Conservation (phyloP, 768 basidiomycete species). For the Suillus lakei region DNA sequence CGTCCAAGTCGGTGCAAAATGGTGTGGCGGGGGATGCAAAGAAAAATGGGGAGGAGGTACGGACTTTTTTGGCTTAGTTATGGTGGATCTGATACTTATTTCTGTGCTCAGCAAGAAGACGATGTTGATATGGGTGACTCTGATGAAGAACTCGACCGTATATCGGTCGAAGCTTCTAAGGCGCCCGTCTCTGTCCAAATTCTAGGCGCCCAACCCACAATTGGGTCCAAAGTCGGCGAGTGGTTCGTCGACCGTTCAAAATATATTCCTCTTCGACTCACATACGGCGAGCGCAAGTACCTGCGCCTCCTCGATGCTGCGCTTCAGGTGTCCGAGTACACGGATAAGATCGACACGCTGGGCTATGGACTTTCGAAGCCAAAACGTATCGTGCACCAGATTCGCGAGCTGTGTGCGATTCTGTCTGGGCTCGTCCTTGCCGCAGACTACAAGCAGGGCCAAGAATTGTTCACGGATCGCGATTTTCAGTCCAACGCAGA, state of each 20-base stretch:
- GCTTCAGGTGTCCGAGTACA: constrained; percentile 84
- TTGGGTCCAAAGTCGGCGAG: constrained; percentile 71
- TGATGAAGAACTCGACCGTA: constrained; percentile 45
- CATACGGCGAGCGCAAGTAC: constrained; percentile 77
- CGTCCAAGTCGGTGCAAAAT: constrained; percentile 17
- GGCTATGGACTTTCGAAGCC: constrained; percentile 80
- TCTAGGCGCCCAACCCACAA: constrained; percentile 59
- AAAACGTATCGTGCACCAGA: constrained; percentile 87
- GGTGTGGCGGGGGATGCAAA: constrained; percentile 15
- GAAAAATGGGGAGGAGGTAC: constrained; percentile 26
- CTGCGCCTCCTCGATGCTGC: constrained; percentile 87
- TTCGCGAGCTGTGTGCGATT: constrained; percentile 86
- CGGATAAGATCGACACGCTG: constrained; percentile 87
- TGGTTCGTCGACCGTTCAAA: constrained; percentile 86
- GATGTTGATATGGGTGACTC: constrained; percentile 43
- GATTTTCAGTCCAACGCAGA: constrained; percentile 81
- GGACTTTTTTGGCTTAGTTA: not conserved
- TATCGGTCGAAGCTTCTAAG: constrained; percentile 30
- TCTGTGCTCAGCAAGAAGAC: constrained; percentile 25
- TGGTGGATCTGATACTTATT: constrained; percentile 13
- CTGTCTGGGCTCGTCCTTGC: constrained; percentile 83
- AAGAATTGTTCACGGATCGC: constrained; percentile 80
- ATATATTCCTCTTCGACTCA: constrained; percentile 80
- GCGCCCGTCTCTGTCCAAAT: constrained; percentile 33
- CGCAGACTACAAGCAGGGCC: constrained; percentile 88